A percentile compares a stretch with the other conserved stretches of the same genome.
Evolutionary conservation across 441 rosid species (phyloP).

Genomic region (Jatropha podagrica): DNA sequence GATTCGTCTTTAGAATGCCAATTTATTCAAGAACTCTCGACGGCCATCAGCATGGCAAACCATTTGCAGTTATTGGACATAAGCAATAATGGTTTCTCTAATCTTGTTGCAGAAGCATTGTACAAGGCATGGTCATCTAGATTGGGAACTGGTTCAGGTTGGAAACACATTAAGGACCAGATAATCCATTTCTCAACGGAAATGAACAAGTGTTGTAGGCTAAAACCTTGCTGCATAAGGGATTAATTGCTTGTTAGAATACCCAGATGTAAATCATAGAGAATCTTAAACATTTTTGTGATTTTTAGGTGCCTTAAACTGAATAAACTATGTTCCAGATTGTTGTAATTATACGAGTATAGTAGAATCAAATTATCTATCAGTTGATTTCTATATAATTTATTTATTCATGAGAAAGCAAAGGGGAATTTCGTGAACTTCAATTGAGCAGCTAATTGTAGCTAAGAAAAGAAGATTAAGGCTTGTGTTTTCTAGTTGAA

Average conservation of each 20-base stretch:
- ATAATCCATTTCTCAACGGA: conserved; percentile 58
- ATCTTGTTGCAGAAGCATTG: conserved; percentile 44
- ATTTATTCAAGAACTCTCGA: conserved; percentile 48
- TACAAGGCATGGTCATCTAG: conserved; percentile 68
- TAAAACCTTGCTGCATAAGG: conserved; percentile 74
- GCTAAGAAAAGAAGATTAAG: too few relatives aligned
- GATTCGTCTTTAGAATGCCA: conserved; percentile 40
- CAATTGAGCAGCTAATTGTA: too few relatives aligned
- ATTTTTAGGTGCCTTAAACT: too few relatives aligned
- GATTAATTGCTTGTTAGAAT: conserved; percentile 32
- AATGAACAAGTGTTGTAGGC: conserved; percentile 56
- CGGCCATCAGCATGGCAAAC: conserved; percentile 63
- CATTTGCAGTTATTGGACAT: conserved; percentile 63
- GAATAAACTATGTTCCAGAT: too few relatives aligned
- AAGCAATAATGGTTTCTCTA: conserved; percentile 70
- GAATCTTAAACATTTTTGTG: not conserved
- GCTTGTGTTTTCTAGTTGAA: too few relatives aligned
- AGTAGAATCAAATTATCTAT: too few relatives aligned
- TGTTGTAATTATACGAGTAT: too few relatives aligned
- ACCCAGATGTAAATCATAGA: not conserved
- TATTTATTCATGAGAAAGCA: not conserved
- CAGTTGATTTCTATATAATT: too few relatives aligned
- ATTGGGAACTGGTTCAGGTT: conserved; percentile 38
- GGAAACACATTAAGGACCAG: conserved; percentile 58
- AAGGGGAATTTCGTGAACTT: too few relatives aligned